Base-by-base conservation (phyloP, 1,139 yeast species). In the Candida tunisiensis region DNA sequence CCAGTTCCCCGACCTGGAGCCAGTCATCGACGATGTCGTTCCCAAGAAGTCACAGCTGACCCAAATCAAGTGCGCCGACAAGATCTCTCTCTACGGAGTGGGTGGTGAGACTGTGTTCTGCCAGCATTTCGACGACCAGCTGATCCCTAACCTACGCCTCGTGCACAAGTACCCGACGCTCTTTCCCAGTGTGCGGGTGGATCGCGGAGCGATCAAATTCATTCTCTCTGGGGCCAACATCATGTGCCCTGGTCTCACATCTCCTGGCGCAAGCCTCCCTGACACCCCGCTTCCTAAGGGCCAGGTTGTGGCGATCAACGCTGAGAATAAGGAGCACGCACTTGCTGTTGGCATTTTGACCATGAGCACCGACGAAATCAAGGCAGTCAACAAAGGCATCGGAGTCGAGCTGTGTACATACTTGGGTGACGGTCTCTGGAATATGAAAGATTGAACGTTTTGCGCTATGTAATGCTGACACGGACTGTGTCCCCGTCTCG, bases 231-330 rank as follows among this genome's bases (percentile, higher is more conserved):
- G 96, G 30, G 95, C 95, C 19, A 83, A 83, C 46, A 78, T 85
- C 42, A 85, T 83, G 95, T 85, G 96, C 55, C 96, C 96, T 4
- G 98, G 98, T 15, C 62, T 85, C 38, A 85, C 96, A 1, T 79
- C 93, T 12, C 65, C 79, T 7, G 96, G 96, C 24, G 96, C 93
- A 16, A 53, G 59, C 32, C 59, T 85, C 35, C 95, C 96, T 9
- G 88, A 74, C 16, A 64, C 69, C 18, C 61, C 66, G 16, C 53
- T 40, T 64, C 43, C 70, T 28, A 61, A 68, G 41, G 92, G 68
- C 31, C 62, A 72, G 14, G 65, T 80, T 22, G 94, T 85, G 19
- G 65, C 80, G 6, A 68, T 85, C 21, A 77, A 74, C 46, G 95
- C 96, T 24, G 95, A 85, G 53, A 94, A 94, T 31, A 85, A 85